Conservation (phyloP, 2,329 filamentous ascomycete genomes). For the Thielaviopsis populi region DNA sequence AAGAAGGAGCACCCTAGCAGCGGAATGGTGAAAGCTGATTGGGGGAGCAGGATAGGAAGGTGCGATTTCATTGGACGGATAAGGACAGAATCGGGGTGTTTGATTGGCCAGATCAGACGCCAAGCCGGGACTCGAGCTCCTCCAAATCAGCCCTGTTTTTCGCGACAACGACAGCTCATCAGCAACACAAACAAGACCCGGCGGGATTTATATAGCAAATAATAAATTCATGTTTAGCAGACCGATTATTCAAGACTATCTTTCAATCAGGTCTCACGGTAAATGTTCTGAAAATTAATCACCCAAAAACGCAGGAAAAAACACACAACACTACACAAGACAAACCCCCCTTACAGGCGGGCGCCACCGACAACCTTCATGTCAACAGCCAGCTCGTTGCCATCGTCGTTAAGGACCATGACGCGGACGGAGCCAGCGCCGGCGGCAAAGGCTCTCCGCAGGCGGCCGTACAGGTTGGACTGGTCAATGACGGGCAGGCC, state of each 20-base stretch:
- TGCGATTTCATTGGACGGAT: not conserved
- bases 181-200: not conserved
- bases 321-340: not conserved
- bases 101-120: not conserved
- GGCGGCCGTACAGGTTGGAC: constrained; percentile 70
- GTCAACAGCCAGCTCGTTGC: constrained; percentile 90
- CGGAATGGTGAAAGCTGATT: not conserved
- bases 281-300: constrained; percentile 9
- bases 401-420: constrained; percentile 86
- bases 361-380: constrained; percentile 93
- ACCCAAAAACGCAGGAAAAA: constrained; percentile 7
- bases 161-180: not conserved
- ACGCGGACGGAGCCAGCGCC: constrained; percentile 89
- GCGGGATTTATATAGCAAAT: not conserved
- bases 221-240: not conserved
- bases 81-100: not conserved
- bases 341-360: constrained; percentile 38
- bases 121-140: not conserved
- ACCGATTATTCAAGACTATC: constrained; percentile 6
- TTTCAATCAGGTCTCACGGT: constrained; percentile 2
- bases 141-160: not conserved
- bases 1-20: not conserved
- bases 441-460: constrained; percentile 71
- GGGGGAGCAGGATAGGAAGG: not conserved
- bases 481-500: constrained; percentile 86